phyloP scores from a whole-genome alignment of 73 alveolate genomes.

The Halteria grandinella region DNA sequence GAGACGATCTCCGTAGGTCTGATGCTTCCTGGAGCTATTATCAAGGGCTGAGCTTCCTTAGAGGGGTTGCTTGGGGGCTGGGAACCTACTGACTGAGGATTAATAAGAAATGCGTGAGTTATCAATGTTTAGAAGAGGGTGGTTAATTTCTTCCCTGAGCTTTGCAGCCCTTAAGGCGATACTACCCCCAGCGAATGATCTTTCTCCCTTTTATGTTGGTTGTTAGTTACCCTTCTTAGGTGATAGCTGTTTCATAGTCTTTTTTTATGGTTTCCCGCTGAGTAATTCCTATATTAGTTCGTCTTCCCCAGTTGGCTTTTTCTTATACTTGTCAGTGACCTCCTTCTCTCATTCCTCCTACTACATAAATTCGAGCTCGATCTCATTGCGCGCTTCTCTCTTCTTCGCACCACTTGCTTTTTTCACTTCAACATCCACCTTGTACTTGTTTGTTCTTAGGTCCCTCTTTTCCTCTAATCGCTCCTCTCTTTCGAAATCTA shows the following conservation, averaged over 20 bases:
- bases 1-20: too few species aligned
- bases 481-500: constrained; percentile 18
- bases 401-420: background rate
- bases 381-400: constrained; percentile 1
- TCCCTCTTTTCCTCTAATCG: constrained; percentile 26
- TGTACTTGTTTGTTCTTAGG: constrained; percentile 7
- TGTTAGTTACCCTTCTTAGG: background rate
- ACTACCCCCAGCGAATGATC: background rate
- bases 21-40: too few species aligned
- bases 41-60: too few species aligned
- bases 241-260: background rate
- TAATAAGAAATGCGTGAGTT: too few species aligned
- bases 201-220: background rate
- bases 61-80: too few species aligned
- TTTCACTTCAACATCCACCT: background rate
- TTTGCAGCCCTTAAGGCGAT: background rate
- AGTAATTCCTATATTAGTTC: too few species aligned
- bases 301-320: background rate
- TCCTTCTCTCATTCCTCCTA: constrained; percentile 10
- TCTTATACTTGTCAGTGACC: background rate
- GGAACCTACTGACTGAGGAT: too few species aligned
- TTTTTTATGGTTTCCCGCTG: too few species aligned
- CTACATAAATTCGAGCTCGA: constrained; percentile 14
- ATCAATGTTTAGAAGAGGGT: too few species aligned
- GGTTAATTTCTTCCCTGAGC: too few species aligned